These are phyloP conservation scores for Beauveria sp. DNA, from an alignment of 2,329 filamentous ascomycete species.

Conservation along the genomic window DNA sequence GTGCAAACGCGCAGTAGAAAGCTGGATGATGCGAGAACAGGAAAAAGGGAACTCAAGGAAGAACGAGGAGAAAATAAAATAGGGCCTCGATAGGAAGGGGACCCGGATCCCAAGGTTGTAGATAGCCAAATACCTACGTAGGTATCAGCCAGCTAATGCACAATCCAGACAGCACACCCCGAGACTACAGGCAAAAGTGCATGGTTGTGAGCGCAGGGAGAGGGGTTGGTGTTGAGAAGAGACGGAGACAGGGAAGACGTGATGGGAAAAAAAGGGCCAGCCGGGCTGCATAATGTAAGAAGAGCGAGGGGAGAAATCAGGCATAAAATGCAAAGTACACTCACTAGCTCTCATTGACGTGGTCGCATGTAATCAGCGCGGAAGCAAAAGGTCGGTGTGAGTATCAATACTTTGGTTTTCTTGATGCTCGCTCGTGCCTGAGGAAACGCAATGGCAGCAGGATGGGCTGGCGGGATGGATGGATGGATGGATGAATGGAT, in stretches of 20 bases:
- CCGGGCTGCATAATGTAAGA: background rate
- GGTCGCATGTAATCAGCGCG: background rate
- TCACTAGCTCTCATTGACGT: no score
- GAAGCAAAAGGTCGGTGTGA: constrained; percentile 8
- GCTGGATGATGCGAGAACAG: background rate
- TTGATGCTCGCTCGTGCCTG: background rate
- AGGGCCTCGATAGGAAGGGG: background rate
- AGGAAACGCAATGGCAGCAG: background rate
- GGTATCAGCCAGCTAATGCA: background rate
- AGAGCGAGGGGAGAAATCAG: background rate
- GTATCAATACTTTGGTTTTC: background rate
- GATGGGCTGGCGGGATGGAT: background rate
- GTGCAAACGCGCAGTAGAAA: background rate
- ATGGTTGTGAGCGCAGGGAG: background rate
- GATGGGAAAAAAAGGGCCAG: background rate
- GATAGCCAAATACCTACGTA: background rate
- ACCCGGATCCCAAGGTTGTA: background rate
- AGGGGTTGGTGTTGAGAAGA: background rate
- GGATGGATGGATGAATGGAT: constrained; percentile 1
- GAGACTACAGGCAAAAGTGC: background rate
- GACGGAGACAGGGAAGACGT: background rate
- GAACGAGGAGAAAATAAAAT: background rate
- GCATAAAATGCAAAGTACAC: background rate
- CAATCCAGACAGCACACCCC: background rate
- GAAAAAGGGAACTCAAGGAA: background rate